These are phyloP conservation scores for rapeseed (Brassica napus) DNA, from an alignment of 345 rosid genomes.

Conservation along the genomic window Da-Ae NC_063446.1:69504501-69505000, in stretches of 20 bases:
- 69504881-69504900: constrained; percentile 67
- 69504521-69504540: constrained; percentile 98
- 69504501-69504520: constrained; percentile 96
- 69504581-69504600: constrained; percentile 81
- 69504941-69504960: constrained; percentile 87
- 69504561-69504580: constrained; percentile 79
- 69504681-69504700: constrained; percentile 98
- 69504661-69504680: constrained; percentile 97
- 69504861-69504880: constrained; percentile 86
- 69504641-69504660: constrained; percentile 86
- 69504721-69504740: constrained; percentile 77
- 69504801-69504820: constrained; percentile 86
- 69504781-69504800: constrained; percentile 52
- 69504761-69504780: constrained; percentile 62
- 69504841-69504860: constrained; percentile 76
- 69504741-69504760: constrained; percentile 67
- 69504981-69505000: constrained; percentile 77
- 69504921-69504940: constrained; percentile 80
- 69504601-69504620: constrained; percentile 81
- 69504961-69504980: constrained; percentile 85
- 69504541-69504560: constrained; percentile 98
- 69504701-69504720: constrained; percentile 76
- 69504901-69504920: constrained; percentile 84
- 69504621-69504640: constrained; percentile 89
- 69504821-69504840: constrained; percentile 73